Base-by-base conservation (phyloP, 202 grass and related monocot species). In the Carex arenaria region DNA sequence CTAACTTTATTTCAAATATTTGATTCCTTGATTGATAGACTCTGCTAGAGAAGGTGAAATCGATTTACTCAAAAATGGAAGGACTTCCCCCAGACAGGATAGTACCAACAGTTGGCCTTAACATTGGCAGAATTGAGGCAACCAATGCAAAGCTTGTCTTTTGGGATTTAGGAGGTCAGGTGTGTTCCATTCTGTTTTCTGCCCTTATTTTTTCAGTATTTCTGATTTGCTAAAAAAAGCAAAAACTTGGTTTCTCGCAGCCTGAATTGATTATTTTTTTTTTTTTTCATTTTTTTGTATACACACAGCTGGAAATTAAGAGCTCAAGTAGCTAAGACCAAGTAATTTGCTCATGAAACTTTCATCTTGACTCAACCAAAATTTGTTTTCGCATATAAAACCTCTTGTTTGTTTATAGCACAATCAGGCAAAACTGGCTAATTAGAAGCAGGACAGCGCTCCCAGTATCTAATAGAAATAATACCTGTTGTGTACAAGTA, bases 121-220 rank as follows among this genome's bases (percentile, higher is more conserved):
- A 99, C 61, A 99, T 99, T 84, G 93, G 93, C 32, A 91, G 96
- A 36, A 90, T 99, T 90, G 96, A 99, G 87, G 91, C 92, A 85
- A 70, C 88, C 51, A 92, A 99, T 90, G 93, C 90, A 36, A 99
- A 99, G 49, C 89, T 99, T 85, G 91, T 98, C 31, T 94, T 98
- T 90, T 98, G 96, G 96, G 96, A 98, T 82, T 87, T 98, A 79
- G 96, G 96, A 92, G 96, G 96, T 85, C 96, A 99, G 96, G 96
- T 99, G 83, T 67, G 86, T 36, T 84, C 81, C 65, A 80, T 84
- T n/a, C 3, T 80, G 6, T 32, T 75, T 13, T 76, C 14, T 51
- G 10, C 5, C 51, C 14, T 55, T 14, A 36, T 18, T 32, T 76
- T 76, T 56, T 11, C 38, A n/a, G 52, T 45, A 75, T 31, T 55